These are phyloP conservation scores for Didymella lethalis DNA, from an alignment of 2,329 filamentous ascomycete genomes.

Conservation along the genomic window DNA sequence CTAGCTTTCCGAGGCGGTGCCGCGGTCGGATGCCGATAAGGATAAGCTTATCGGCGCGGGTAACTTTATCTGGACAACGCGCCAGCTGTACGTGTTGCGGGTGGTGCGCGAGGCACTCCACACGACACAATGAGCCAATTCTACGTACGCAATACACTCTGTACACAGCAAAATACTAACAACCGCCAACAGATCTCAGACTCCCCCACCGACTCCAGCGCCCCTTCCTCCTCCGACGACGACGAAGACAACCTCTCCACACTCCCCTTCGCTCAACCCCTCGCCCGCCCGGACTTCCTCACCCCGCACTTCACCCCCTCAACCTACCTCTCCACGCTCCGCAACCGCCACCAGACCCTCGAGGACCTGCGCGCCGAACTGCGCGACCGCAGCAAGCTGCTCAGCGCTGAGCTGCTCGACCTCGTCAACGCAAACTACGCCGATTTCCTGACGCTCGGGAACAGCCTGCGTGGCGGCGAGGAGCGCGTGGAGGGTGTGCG, in stretches of 20 bases:
- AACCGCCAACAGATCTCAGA: conserved; percentile 22
- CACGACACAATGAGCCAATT: conserved; percentile 57
- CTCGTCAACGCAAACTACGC: conserved; percentile 96
- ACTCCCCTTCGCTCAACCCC: conserved; percentile 86
- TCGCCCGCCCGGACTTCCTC: conserved; percentile 85
- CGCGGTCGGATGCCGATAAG: conserved; percentile 8
- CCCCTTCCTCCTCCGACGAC: not conserved
- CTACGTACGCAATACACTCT: conserved; percentile 47
- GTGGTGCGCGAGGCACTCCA: not conserved
- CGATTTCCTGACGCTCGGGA: conserved; percentile 84
- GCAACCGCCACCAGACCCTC: conserved; percentile 91
- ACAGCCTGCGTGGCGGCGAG: conserved; percentile 83
- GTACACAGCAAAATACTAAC: not conserved
- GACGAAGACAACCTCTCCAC: conserved; percentile 66
- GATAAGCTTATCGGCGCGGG: conserved; percentile 11
- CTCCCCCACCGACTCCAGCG: conserved; percentile 19
- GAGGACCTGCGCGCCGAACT: conserved; percentile 90
- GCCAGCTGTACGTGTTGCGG: conserved; percentile 4
- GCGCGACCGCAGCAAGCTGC: conserved; percentile 77
- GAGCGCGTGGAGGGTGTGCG: conserved; percentile 90
- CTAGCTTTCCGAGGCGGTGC: conserved; percentile 3
- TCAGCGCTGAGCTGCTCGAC: conserved; percentile 88
- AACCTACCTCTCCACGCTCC: conserved; percentile 81
- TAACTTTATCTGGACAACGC: conserved; percentile 15
- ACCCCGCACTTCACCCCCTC: conserved; percentile 77